phyloP scores from a whole-genome alignment of 1,284 basidiomycete species.

The Testicularia cyperi region DNA sequence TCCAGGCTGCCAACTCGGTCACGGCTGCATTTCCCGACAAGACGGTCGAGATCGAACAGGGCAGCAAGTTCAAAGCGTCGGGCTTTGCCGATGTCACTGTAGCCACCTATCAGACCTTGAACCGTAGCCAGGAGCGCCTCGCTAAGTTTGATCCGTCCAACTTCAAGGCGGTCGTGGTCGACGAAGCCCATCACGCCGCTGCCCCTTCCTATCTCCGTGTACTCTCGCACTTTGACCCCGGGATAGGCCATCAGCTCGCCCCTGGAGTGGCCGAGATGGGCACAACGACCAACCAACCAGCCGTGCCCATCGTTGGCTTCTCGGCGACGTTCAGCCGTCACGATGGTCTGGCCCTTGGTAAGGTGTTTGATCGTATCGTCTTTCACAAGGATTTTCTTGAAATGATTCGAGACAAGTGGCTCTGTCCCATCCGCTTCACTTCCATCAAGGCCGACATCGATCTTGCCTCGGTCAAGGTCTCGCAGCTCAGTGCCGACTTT shows the following conservation, averaged over 20 bases:
- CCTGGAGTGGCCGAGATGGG: neutral
- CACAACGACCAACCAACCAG: neutral
- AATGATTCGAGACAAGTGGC: slow-evolving; percentile 91
- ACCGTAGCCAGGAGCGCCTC: slow-evolving; percentile 68
- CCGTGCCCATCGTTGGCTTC: slow-evolving; percentile 84
- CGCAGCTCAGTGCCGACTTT: slow-evolving; percentile 39
- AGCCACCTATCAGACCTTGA: slow-evolving; percentile 87
- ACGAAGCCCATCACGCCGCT: slow-evolving; percentile 83
- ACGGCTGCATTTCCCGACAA: slow-evolving; percentile 71
- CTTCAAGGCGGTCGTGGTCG: slow-evolving; percentile 77
- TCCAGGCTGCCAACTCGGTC: slow-evolving; percentile 79
- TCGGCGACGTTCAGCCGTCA: slow-evolving; percentile 92
- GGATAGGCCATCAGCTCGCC: slow-evolving; percentile 26
- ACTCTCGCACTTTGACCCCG: slow-evolving; percentile 72
- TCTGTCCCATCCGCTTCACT: slow-evolving; percentile 57
- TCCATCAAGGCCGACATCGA: slow-evolving; percentile 51
- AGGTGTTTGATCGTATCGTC: slow-evolving; percentile 86
- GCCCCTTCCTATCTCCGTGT: slow-evolving; percentile 81
- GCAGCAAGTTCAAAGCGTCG: slow-evolving; percentile 71
- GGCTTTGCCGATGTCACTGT: slow-evolving; percentile 84
- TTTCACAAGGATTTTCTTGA: slow-evolving; percentile 86
- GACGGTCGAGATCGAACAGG: slow-evolving; percentile 89
- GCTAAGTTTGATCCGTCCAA: slow-evolving; percentile 74
- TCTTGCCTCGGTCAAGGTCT: slow-evolving; percentile 35
- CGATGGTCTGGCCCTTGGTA: slow-evolving; percentile 83